Evolutionary conservation across 176 grass and related monocot species (phyloP).

Genomic region (Eremochloa ophiuroides): DNA sequence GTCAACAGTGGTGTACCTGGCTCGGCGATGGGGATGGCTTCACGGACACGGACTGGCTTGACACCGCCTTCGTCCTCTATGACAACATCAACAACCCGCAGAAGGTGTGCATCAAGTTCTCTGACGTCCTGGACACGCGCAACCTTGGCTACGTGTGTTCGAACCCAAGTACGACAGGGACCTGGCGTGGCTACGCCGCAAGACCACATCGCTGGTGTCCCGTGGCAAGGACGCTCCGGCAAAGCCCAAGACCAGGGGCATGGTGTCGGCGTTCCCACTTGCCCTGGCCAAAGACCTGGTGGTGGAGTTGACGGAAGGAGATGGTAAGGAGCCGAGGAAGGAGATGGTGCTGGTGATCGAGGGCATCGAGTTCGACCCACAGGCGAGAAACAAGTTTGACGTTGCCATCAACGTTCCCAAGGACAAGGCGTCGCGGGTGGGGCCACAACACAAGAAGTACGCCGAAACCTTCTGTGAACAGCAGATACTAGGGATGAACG

Average conservation of each 20-base stretch:
- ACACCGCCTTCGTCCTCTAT: not conserved
- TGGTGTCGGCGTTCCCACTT: not conserved
- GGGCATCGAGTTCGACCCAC: not conserved
- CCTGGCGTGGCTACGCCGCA: not conserved
- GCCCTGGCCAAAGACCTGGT: not conserved
- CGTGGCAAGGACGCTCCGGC: not conserved
- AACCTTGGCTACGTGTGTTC: not conserved
- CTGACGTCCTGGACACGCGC: not conserved
- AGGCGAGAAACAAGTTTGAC: not conserved
- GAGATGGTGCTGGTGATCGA: not conserved
- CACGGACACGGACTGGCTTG: not conserved
- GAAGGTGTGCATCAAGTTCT: not conserved
- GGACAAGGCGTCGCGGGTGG: no score
- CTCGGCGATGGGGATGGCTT: not conserved
- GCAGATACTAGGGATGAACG: no score
- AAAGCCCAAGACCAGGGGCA: not conserved
- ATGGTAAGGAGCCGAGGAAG: not conserved
- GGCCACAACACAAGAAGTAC: no score
- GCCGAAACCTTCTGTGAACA: no score
- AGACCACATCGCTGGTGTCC: not conserved
- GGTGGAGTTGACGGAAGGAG: not conserved
- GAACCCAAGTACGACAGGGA: not conserved
- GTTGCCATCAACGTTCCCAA: not conserved
- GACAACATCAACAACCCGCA: not conserved
- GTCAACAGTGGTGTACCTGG: constrained; percentile 12